Evolutionary conservation across 176 grass and related monocot species (phyloP), one percentile per base, ranked within the genome.

Genomic region (Oryza brachyantha): DNA sequence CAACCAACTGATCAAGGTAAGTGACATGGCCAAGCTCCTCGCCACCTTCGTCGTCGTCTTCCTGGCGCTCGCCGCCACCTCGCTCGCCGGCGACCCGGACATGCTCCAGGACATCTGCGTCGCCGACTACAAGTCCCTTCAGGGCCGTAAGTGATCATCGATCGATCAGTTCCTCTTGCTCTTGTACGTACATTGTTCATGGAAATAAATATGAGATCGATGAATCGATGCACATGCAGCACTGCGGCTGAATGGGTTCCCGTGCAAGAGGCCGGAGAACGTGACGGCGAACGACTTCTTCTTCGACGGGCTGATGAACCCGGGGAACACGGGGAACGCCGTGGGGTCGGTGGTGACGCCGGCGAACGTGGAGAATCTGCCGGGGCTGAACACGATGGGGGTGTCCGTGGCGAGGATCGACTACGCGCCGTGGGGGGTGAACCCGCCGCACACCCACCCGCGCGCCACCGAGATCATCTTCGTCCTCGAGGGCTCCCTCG

Each of bases 91-190:
- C 16, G 93, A 97, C 62, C 90, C 90, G 3, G 93, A 91, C 73
- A 91, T 93, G 90, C 85, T 97, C 40, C 93, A 97, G 66, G 93
- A 97, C 45, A 34, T 97, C 72, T 97, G 93, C 70, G 88, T 97
- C 57, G 88, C 93, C 16, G 90, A 97, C 62, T 89, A 90, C 83
- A 80, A 84, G n/a, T 85, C 93, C 9, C 45, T 88, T 0, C 0
- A 83, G 9, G 86, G 86, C 80, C 80, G 93, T 97, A 88, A 88
- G 86, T 85, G 6, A 35, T n/a, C 1, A 35, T n/a, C 1, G 31
- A 32, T 32, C n/a, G 10, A 35, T 28, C 46, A 14, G n/a, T 3
- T 19, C 35, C 5, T 36, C 5, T 36, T 32, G 3, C n/a, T n/a
- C n/a, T n/a, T n/a, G n/a, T n/a, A n/a, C n/a, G n/a, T n/a, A 42